Conservation (phyloP, 2,329 filamentous ascomycete species). For the Epichloe bromicola region DNA sequence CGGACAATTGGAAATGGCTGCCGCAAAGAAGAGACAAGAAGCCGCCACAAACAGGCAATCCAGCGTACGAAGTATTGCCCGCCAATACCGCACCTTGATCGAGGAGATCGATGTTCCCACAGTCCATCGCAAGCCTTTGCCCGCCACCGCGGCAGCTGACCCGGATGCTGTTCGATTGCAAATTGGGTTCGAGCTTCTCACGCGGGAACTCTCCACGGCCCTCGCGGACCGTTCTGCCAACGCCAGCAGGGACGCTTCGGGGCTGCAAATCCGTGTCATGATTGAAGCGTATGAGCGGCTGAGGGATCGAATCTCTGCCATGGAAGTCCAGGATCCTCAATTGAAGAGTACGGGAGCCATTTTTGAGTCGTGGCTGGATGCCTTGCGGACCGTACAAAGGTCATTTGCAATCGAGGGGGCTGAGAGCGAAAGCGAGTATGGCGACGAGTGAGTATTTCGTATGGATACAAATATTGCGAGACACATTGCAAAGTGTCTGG, state of each 20-base stretch:
- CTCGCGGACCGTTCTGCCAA: slow-evolving; percentile 16
- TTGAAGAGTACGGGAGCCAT: slow-evolving; percentile 19
- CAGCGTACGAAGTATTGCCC: slow-evolving; percentile 35
- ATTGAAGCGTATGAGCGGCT: slow-evolving; percentile 45
- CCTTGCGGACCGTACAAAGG: slow-evolving; percentile 34
- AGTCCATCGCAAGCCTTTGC: slow-evolving; percentile 10
- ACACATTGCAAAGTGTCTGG: too few relatives aligned
- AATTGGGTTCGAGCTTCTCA: slow-evolving; percentile 37
- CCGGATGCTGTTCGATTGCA: slow-evolving; percentile 31
- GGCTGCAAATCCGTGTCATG: slow-evolving; percentile 42
- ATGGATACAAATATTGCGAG: too few relatives aligned
- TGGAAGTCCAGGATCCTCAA: slow-evolving; percentile 21
- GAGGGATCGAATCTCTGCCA: slow-evolving; percentile 29
- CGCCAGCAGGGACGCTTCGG: slow-evolving; percentile 23
- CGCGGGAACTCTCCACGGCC: slow-evolving; percentile 33
- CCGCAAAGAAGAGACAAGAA: slow-evolving; percentile 9
- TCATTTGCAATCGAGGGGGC: slow-evolving; percentile 13
- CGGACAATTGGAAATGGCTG: slow-evolving; percentile 32
- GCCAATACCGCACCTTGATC: slow-evolving; percentile 36
- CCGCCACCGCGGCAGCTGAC: slow-evolving; percentile 1
- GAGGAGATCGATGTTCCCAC: slow-evolving; percentile 23
- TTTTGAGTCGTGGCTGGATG: slow-evolving; percentile 38
- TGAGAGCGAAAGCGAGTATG: slow-evolving; percentile 17
- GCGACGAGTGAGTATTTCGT: slow-evolving; percentile 6
- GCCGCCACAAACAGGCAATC: slow-evolving; percentile 20